A percentile compares a stretch with the other conserved stretches of the same genome.
Evolutionary conservation across 768 basidiomycete species (phyloP).

Genomic region (Pleurotus eryngii): DNA sequence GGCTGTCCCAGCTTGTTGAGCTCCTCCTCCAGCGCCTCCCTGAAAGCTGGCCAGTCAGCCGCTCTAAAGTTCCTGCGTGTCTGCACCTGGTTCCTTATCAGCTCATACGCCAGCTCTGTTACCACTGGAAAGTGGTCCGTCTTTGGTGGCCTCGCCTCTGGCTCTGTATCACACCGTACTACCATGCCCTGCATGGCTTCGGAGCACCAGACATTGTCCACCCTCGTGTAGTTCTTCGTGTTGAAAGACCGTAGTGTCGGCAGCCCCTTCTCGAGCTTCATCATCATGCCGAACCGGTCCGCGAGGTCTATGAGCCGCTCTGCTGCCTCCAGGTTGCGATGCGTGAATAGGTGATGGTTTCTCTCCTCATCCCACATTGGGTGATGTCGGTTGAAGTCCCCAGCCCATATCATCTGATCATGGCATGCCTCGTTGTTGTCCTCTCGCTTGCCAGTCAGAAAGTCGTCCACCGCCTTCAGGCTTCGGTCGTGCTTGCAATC

Average conservation of each 20-base stretch:
- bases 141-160: constrained; percentile 5
- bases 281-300: constrained; percentile 18
- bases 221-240: constrained; percentile 25
- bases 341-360: constrained; percentile 25
- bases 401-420: constrained; percentile 19
- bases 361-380: constrained; percentile 31
- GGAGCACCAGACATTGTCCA: constrained; percentile 32
- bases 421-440: no score
- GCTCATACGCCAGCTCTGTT: constrained; percentile 17
- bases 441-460: not conserved
- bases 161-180: constrained; percentile 19
- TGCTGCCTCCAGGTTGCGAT: constrained; percentile 2
- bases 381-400: constrained; percentile 40
- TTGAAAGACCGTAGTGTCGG: constrained; percentile 18
- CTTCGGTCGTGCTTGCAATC: constrained; percentile 15
- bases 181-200: constrained; percentile 11
- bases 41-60: constrained; percentile 21
- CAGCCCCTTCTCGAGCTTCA: constrained; percentile 24
- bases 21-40: constrained; percentile 1
- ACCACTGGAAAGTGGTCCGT: constrained; percentile 33
- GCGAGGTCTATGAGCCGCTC: constrained; percentile 12
- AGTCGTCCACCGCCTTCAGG: constrained; percentile 1
- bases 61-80: constrained; percentile 16
- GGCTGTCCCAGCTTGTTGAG: not conserved
- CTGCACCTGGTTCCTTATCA: not conserved